Evolutionary conservation across 139 green algal species (phyloP).

Genomic region (Pseudopediastrum boryanum): DNA sequence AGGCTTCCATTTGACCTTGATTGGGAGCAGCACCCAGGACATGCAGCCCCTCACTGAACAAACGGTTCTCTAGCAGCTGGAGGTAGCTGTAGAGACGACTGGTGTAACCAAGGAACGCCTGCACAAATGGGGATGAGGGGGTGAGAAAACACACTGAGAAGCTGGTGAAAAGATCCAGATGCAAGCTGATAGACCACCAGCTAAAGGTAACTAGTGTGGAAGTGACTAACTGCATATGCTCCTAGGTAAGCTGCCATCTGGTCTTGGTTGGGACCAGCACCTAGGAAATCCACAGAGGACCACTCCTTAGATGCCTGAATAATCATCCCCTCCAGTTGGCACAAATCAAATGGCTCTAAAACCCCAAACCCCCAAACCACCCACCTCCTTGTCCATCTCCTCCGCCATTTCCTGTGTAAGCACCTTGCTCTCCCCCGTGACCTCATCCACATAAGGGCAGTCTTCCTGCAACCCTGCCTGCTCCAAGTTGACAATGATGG

Average conservation of each 20-base stretch:
- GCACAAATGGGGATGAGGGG: not conserved
- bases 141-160: not conserved
- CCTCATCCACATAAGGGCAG: constrained; percentile 24
- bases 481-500: constrained; percentile 61
- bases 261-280: no score
- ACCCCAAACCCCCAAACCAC: not conserved
- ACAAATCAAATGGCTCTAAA: no score
- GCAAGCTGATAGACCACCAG: no score
- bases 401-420: not conserved
- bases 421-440: not conserved
- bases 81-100: constrained; percentile 87
- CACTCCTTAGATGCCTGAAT: no score
- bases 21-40: constrained; percentile 78
- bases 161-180: no score
- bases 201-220: no score
- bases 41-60: constrained; percentile 97
- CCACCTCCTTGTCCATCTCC: constrained; percentile 5
- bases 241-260: no score
- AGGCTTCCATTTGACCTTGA: constrained; percentile 58
- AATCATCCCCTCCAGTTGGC: no score
- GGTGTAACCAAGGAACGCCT: constrained; percentile 18
- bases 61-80: constrained; percentile 85
- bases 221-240: no score
- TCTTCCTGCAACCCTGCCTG: constrained; percentile 25
- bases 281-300: no score